phyloP scores from a whole-genome alignment of 2,329 filamentous ascomycete species.

The Westerdykella ornata region DNA sequence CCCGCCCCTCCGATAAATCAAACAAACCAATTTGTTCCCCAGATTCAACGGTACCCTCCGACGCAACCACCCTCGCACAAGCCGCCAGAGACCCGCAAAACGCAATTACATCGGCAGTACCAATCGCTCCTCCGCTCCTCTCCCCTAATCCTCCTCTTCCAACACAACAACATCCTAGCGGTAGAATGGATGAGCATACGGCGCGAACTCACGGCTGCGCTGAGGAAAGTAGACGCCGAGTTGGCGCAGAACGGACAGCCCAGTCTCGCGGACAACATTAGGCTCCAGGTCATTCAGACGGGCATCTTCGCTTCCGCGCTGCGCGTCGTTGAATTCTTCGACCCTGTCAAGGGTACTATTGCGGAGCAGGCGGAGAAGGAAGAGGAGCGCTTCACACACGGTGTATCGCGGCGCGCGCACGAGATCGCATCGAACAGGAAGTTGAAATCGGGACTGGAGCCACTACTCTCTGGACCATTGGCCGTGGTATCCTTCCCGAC shows the following conservation, averaged over 20 bases:
- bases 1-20: slow-evolving; percentile 49
- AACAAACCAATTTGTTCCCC: slow-evolving; percentile 39
- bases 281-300: slow-evolving; percentile 78
- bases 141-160: slow-evolving; percentile 79
- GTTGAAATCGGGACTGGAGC: slow-evolving; percentile 57
- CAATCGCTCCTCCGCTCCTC: slow-evolving; percentile 80
- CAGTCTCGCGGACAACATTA: slow-evolving; percentile 54
- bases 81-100: slow-evolving; percentile 78
- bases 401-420: slow-evolving; percentile 52
- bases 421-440: slow-evolving; percentile 45
- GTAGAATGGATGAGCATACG: slow-evolving; percentile 68
- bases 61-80: slow-evolving; percentile 85
- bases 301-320: slow-evolving; percentile 83
- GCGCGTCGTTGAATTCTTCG: slow-evolving; percentile 76
- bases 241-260: slow-evolving; percentile 52
- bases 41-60: slow-evolving; percentile 49
- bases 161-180: slow-evolving; percentile 69
- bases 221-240: slow-evolving; percentile 62
- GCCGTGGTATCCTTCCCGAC: slow-evolving; percentile 72
- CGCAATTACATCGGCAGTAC: slow-evolving; percentile 80
- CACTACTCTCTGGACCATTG: slow-evolving; percentile 74
- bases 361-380: slow-evolving; percentile 31
- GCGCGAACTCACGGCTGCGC: slow-evolving; percentile 57
- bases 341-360: slow-evolving; percentile 24
- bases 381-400: slow-evolving; percentile 53